phyloP scores from a whole-genome alignment of 331 rosid species.

The Dryas integrifolia region DNA sequence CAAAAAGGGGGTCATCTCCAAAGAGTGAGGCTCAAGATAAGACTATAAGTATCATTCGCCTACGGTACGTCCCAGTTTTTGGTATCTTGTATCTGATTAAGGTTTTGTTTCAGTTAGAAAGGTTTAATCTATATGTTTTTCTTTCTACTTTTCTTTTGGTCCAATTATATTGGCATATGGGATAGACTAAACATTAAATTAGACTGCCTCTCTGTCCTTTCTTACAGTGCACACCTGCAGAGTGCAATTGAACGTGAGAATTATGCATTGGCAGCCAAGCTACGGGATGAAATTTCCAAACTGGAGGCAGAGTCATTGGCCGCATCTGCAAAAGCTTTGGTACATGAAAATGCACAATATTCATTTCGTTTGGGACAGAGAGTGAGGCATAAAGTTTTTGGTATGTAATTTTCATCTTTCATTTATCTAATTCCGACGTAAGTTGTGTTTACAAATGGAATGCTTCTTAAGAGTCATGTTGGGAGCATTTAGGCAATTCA shows the following conservation, averaged over 20 bases:
- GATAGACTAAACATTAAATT: slow-evolving; percentile 12
- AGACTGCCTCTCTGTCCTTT: slow-evolving; percentile 17
- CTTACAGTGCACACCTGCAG: slow-evolving; percentile 81
- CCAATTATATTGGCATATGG: not conserved
- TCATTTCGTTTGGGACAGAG: slow-evolving; percentile 85
- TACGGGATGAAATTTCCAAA: slow-evolving; percentile 70
- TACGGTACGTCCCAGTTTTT: slow-evolving; percentile 50
- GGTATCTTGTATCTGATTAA: slow-evolving; percentile 20
- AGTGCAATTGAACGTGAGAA: slow-evolving; percentile 70
- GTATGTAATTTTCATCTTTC: slow-evolving; percentile 35
- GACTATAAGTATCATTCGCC: slow-evolving; percentile 63
- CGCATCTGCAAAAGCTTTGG: slow-evolving; percentile 74
- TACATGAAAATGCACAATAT: slow-evolving; percentile 72
- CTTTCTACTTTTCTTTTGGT: not conserved
- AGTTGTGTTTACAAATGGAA: not conserved
- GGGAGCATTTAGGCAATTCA: slow-evolving; percentile 22
- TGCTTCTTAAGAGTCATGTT: not conserved
- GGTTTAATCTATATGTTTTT: not conserved
- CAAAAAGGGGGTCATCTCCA: slow-evolving; percentile 69
- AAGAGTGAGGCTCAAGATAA: slow-evolving; percentile 92
- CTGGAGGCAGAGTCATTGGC: slow-evolving; percentile 83
- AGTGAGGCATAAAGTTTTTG: slow-evolving; percentile 68
- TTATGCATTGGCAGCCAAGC: slow-evolving; percentile 75
- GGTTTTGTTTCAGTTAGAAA: slow-evolving; percentile 14
- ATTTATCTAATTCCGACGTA: slow-evolving; percentile 16